These are phyloP conservation scores for Backusella morwellensis DNA, from an alignment of 192 early-diverging fungal species.

Conservation along the genomic window DNA sequence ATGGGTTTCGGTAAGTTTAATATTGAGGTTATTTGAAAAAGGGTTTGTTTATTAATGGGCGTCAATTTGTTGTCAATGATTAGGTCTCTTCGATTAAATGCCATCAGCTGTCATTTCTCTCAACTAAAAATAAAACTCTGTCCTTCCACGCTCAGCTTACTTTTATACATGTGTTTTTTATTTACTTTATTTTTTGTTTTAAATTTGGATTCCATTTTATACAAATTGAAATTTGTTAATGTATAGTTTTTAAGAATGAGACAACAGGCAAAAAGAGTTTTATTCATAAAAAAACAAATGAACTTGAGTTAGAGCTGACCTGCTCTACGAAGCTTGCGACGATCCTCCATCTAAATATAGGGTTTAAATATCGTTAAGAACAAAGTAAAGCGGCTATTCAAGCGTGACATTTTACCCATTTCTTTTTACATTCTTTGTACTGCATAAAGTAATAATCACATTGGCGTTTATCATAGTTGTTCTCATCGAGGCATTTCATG, in stretches of 20 bases:
- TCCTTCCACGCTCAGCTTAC: background rate
- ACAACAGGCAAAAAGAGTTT: background rate
- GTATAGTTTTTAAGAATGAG: background rate
- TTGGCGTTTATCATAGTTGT: conserved; percentile 48
- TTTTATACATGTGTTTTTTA: background rate
- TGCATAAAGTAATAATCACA: conserved; percentile 51
- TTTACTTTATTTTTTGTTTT: background rate
- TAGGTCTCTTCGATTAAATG: conserved; percentile 31
- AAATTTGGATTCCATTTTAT: no score
- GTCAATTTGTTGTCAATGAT: background rate
- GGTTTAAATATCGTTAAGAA: background rate
- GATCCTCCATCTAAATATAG: conserved; percentile 14
- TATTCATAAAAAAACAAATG: background rate
- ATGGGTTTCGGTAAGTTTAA: conserved; percentile 76
- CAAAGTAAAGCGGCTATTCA: background rate
- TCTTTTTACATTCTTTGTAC: conserved; percentile 56
- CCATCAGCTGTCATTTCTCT: background rate
- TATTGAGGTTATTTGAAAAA: background rate
- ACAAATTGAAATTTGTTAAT: no score
- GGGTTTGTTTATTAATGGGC: background rate
- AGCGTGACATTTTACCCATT: conserved; percentile 43
- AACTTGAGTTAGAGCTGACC: conserved; percentile 13
- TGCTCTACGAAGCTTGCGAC: conserved; percentile 19
- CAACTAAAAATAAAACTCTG: background rate
- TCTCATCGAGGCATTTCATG: conserved; percentile 52